These are phyloP conservation scores for Xylariaceae sp. DNA, from an alignment of 2,329 filamentous ascomycete genomes.

Conservation along the genomic window DNA sequence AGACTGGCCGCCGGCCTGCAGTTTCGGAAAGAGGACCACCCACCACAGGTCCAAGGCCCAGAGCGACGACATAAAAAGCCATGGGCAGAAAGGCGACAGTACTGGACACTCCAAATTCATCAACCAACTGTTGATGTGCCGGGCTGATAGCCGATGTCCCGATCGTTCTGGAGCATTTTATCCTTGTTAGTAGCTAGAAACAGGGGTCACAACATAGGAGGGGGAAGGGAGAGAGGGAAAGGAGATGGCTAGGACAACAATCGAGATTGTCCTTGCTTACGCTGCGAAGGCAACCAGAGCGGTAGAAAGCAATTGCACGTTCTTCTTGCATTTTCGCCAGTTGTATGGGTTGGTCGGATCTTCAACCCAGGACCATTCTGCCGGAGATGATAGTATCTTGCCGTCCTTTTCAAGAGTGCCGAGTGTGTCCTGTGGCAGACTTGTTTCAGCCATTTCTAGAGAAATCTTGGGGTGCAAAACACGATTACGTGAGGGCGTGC, in stretches of 20 bases:
- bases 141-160: slow-evolving; percentile 53
- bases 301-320: slow-evolving; percentile 35
- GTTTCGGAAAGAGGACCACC: slow-evolving; percentile 58
- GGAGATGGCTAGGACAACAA: not conserved
- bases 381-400: not conserved
- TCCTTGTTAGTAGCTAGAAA: slow-evolving; percentile 10
- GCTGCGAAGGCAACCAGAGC: slow-evolving; percentile 39
- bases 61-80: slow-evolving; percentile 56
- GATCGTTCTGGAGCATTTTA: slow-evolving; percentile 40
- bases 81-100: slow-evolving; percentile 57
- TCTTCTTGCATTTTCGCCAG: slow-evolving; percentile 43
- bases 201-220: no score
- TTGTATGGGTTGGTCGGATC: slow-evolving; percentile 49
- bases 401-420: not conserved
- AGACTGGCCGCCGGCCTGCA: slow-evolving; percentile 52
- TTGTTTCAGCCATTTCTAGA: no score
- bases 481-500: no score
- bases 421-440: not conserved
- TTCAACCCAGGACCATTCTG: slow-evolving; percentile 32
- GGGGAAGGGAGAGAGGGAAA: not conserved
- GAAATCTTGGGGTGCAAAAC: no score
- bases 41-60: slow-evolving; percentile 56
- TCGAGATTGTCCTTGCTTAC: slow-evolving; percentile 31
- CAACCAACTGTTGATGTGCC: slow-evolving; percentile 42
- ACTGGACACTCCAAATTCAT: slow-evolving; percentile 50